These are phyloP conservation scores for Scutellaria baicalensis DNA, from an alignment of 257 asterid species.

Conservation along the genomic window DNA sequence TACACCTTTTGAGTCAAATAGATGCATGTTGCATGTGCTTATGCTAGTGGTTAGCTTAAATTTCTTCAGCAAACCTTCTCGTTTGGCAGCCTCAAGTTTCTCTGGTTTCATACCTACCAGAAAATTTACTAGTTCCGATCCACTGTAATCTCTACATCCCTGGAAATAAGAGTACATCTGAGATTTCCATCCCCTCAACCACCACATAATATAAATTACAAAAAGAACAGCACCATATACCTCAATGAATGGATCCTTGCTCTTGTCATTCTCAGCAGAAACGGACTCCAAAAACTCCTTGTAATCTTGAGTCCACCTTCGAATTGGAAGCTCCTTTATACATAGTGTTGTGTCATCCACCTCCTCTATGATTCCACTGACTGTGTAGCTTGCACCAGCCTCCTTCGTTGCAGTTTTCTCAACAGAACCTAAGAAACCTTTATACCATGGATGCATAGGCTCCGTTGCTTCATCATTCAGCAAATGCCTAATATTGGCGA, in stretches of 20 bases:
- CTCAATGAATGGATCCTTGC: conserved; percentile 81
- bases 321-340: conserved; percentile 80
- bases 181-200: conserved; percentile 1
- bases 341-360: conserved; percentile 53
- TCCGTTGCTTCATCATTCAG: conserved; percentile 64
- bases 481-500: conserved; percentile 69
- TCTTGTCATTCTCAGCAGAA: conserved; percentile 56
- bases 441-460: conserved; percentile 95
- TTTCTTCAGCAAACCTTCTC: conserved; percentile 74
- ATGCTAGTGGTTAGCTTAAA: conserved; percentile 71
- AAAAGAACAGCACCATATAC: conserved; percentile 21
- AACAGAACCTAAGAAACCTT: conserved; percentile 72
- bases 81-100: conserved; percentile 48
- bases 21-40: conserved; percentile 91
- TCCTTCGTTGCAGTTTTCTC: conserved; percentile 69
- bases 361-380: conserved; percentile 69
- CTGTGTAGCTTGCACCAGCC: conserved; percentile 53
- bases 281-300: conserved; percentile 83
- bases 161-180: conserved; percentile 11
- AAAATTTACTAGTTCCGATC: conserved; percentile 62
- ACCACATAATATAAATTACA: background rate
- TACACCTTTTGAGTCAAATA: conserved; percentile 71
- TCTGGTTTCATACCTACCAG: conserved; percentile 47
- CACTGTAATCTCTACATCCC: conserved; percentile 64
- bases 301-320: conserved; percentile 93